Percentiles rank a stretch among this genome's conserved stretches.
phyloP scores from a whole-genome alignment of 2,329 filamentous ascomycete genomes.

The Talaromyces verruculosus region DNA sequence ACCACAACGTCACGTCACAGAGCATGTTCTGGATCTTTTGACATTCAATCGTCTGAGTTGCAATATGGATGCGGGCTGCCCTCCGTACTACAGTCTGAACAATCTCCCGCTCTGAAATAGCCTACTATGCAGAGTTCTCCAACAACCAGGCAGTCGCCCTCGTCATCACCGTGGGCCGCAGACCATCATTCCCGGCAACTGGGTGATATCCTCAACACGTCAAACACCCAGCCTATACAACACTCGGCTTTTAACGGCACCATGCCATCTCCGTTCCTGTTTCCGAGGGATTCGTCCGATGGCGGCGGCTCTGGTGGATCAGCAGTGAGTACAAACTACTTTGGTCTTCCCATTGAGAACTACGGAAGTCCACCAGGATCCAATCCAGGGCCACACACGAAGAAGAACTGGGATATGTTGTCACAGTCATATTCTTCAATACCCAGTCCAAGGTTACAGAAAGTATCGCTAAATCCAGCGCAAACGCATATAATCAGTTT shows the following conservation, averaged over 20 bases:
- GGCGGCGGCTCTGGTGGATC: slow-evolving; percentile 27
- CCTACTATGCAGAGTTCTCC: slow-evolving; percentile 16
- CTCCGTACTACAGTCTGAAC: not conserved
- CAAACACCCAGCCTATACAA: slow-evolving; percentile 52
- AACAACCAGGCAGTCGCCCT: slow-evolving; percentile 13
- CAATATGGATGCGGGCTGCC: slow-evolving; percentile 18
- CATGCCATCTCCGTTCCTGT: slow-evolving; percentile 53
- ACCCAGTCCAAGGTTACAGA: slow-evolving; percentile 43
- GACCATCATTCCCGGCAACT: slow-evolving; percentile 23
- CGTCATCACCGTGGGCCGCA: slow-evolving; percentile 13
- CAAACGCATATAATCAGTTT: slow-evolving; percentile 53
- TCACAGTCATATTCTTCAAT: slow-evolving; percentile 68
- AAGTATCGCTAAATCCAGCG: slow-evolving; percentile 13
- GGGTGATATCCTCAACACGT: slow-evolving; percentile 45
- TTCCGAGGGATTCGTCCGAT: slow-evolving; percentile 48
- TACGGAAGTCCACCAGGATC: slow-evolving; percentile 64
- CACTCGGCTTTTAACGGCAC: slow-evolving; percentile 58
- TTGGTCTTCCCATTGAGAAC: slow-evolving; percentile 68
- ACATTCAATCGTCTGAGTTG: not conserved
- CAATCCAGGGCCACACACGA: slow-evolving; percentile 57
- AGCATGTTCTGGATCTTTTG: slow-evolving; percentile 7
- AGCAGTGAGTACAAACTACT: slow-evolving; percentile 76
- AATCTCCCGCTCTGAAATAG: not conserved
- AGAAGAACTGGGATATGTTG: slow-evolving; percentile 72
- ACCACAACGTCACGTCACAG: not conserved